Percentiles rank a stretch among this genome's conserved stretches.
Conservation (phyloP, 2,329 filamentous ascomycete genomes). For the Cladophialophora yegresii region DNA sequence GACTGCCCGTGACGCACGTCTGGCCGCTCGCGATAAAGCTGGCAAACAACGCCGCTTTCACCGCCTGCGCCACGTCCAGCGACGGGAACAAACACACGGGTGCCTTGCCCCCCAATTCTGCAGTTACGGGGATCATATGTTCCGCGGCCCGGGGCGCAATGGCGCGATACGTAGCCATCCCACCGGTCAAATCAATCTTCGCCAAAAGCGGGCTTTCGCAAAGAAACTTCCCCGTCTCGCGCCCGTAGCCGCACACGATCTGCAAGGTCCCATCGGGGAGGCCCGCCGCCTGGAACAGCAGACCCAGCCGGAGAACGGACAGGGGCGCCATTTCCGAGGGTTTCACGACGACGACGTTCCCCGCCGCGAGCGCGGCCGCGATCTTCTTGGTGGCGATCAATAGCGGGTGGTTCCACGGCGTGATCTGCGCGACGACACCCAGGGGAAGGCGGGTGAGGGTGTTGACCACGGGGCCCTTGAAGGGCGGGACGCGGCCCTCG, state of each 20-base stretch:
- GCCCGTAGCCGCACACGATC: slow-evolving; percentile 57
- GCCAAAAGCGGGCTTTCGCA: slow-evolving; percentile 41
- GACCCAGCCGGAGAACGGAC: slow-evolving; percentile 46
- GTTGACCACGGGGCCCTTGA: slow-evolving; percentile 48
- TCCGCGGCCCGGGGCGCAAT: slow-evolving; percentile 31
- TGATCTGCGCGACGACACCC: slow-evolving; percentile 46
- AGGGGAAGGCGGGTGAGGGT: slow-evolving; percentile 43
- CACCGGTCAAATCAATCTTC: slow-evolving; percentile 38
- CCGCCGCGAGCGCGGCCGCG: slow-evolving; percentile 40
- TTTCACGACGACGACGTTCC: slow-evolving; percentile 46
- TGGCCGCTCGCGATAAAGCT: slow-evolving; percentile 58
- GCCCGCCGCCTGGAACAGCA: slow-evolving; percentile 47
- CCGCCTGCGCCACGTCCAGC: slow-evolving; percentile 33
- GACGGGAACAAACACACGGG: slow-evolving; percentile 38
- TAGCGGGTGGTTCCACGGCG: slow-evolving; percentile 46
- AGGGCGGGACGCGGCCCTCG: slow-evolving; percentile 67
- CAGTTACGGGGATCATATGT: slow-evolving; percentile 37
- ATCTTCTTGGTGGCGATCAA: slow-evolving; percentile 39
- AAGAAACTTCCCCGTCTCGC: slow-evolving; percentile 56
- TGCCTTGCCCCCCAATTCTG: slow-evolving; percentile 38
- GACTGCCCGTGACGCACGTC: slow-evolving; percentile 59
- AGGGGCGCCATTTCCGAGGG: slow-evolving; percentile 49
- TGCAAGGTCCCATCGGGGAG: slow-evolving; percentile 49
- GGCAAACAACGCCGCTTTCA: slow-evolving; percentile 42
- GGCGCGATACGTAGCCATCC: slow-evolving; percentile 35